A percentile compares a stretch with the other conserved stretches of the same genome.
Conservation (phyloP, 768 basidiomycete species). For the Paxillus ammoniavirescens region DNA sequence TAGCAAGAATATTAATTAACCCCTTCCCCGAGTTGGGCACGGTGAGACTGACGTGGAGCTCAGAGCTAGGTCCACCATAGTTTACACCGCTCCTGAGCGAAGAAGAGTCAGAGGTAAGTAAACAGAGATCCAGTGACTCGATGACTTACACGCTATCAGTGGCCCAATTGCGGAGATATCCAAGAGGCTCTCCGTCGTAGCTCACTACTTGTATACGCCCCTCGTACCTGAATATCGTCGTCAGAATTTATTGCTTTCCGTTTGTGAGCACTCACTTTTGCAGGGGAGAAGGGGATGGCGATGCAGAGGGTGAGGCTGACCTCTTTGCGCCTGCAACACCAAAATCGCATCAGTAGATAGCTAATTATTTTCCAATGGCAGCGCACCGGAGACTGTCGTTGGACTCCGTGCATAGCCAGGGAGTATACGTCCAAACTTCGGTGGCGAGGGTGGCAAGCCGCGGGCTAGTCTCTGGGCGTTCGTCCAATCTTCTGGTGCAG, state of each 20-base stretch:
- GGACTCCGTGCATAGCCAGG: slow-evolving; percentile 27
- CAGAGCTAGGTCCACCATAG: slow-evolving; percentile 26
- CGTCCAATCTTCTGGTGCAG: slow-evolving; percentile 30
- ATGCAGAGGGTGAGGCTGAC: background rate
- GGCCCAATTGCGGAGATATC: slow-evolving; percentile 35
- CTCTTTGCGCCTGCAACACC: background rate
- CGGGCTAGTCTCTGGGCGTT: slow-evolving; percentile 46
- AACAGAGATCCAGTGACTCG: background rate
- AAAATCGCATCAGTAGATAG: background rate
- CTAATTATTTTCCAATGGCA: background rate
- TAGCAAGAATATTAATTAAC: slow-evolving; percentile 36
- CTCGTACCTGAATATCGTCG: slow-evolving; percentile 17
- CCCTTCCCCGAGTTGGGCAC: slow-evolving; percentile 18
- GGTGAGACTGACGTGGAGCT: slow-evolving; percentile 34
- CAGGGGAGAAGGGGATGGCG: slow-evolving; percentile 12
- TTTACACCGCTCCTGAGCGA: slow-evolving; percentile 36
- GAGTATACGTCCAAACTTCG: slow-evolving; percentile 30
- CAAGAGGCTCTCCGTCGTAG: slow-evolving; percentile 28
- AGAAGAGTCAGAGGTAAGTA: background rate
- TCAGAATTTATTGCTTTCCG: background rate
- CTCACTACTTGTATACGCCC: slow-evolving; percentile 40
- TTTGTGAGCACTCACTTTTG: slow-evolving; percentile 24
- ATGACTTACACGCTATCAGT: slow-evolving; percentile 23
- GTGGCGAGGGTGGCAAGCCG: slow-evolving; percentile 40
- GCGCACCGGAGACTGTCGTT: slow-evolving; percentile 19